Percentiles rank a stretch among this genome's conserved stretches.
Evolutionary conservation across 345 rosid genomes (phyloP).

Genomic region (Moringa oleifera): DNA sequence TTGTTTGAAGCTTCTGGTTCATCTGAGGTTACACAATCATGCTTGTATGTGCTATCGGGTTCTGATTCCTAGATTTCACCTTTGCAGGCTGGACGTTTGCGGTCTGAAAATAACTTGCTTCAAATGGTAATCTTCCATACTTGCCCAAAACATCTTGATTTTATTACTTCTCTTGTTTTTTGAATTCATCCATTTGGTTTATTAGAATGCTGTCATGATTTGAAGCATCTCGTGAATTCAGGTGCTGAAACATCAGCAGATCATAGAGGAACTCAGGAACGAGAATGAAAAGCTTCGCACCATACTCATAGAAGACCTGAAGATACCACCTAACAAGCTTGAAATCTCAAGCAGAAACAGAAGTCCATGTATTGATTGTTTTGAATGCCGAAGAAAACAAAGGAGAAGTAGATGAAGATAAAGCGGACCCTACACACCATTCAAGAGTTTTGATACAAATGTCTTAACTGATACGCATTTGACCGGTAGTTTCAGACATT

Average conservation of each 20-base stretch:
- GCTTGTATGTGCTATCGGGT: conserved; percentile 6
- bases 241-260: conserved; percentile 79
- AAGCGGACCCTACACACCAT: too few relatives aligned
- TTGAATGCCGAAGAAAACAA: conserved; percentile 85
- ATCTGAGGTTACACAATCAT: too few relatives aligned
- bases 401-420: conserved; percentile 58
- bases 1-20: background rate
- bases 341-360: conserved; percentile 31
- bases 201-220: conserved; percentile 3
- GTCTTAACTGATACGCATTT: too few relatives aligned
- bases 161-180: too few relatives aligned
- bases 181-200: background rate
- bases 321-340: conserved; percentile 66
- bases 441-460: too few relatives aligned
- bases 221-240: conserved; percentile 16
- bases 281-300: conserved; percentile 75
- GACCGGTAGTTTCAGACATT: too few relatives aligned
- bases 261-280: conserved; percentile 67
- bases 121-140: conserved; percentile 60
- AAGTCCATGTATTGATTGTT: conserved; percentile 63
- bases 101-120: conserved; percentile 70
- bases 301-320: conserved; percentile 72
- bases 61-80: conserved; percentile 11
- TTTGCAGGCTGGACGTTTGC: conserved; percentile 52
- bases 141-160: background rate